Evolutionary conservation across 2,329 filamentous ascomycete genomes (phyloP).

Genomic region (Fusarium udum): DNA sequence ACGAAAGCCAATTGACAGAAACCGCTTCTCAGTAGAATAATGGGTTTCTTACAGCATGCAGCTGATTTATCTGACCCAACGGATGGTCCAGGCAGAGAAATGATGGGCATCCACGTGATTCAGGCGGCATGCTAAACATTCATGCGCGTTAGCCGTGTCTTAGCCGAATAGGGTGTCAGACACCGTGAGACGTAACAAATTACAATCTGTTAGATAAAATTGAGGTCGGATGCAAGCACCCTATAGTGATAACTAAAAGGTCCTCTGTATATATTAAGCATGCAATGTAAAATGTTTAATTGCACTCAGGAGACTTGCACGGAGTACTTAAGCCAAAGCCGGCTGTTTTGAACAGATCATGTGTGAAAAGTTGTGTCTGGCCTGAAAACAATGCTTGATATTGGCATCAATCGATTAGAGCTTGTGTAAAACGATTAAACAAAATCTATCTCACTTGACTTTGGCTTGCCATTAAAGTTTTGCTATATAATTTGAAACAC

Average conservation of each 20-base stretch:
- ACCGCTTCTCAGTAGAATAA: no score
- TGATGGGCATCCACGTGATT: not conserved
- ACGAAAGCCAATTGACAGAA: not conserved
- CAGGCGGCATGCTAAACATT: not conserved
- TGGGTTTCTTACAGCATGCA: not conserved
- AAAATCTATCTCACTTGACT: not conserved
- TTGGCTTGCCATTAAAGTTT: not conserved
- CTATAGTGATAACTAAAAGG: not conserved
- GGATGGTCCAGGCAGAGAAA: not conserved
- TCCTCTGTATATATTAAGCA: not conserved
- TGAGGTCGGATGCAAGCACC: not conserved
- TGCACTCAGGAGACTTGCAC: rapidly evolving
- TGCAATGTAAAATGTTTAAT: not conserved
- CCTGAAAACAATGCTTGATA: no score
- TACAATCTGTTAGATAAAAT: not conserved
- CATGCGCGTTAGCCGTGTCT: not conserved
- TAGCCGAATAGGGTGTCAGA: not conserved
- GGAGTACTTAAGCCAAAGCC: not conserved
- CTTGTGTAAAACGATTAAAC: not conserved
- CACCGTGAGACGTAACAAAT: not conserved
- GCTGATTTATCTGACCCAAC: not conserved
- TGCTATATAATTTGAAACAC: not conserved
- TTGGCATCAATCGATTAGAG: not conserved
- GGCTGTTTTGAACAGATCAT: not conserved
- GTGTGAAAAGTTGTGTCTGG: no score